Evolutionary conservation across 352 stramenopile species (phyloP), one percentile per base, ranked within the genome.

Genomic region (Globisporangium paroecandrum): DNA sequence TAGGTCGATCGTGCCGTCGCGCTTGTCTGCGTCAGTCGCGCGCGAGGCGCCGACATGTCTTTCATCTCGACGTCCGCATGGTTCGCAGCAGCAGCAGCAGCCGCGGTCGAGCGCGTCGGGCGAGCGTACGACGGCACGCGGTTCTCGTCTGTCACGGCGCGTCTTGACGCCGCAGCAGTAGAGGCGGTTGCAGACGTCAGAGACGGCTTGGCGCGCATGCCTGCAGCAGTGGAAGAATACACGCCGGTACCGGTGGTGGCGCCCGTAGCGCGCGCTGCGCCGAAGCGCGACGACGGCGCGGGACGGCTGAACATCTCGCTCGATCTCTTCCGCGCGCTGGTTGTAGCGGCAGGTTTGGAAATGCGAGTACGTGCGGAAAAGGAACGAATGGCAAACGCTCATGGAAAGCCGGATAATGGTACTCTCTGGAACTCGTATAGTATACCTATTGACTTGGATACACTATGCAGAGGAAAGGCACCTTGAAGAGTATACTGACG

Each of bases 101-200:
- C 55, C 4, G 58, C 56, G 18, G 32, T 25, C 5, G 62, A 63
- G 38, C 43, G 62, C 59, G 66, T 69, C n/a, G 65, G 65, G 3
- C 65, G 65, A 55, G 51, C 51, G 47, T 71, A 71, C 59, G 66
- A 66, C 53, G 66, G 66, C 55, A 71, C 61, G 36, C 66, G 60
- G 34, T 71, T 71, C 43, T 70, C 65, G 65, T 70, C 65, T 24
- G 57, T 64, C 47, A 64, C 58, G 24, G 46, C 49, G 24, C 57
- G 58, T 25, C 65, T 38, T 4, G 55, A 36, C 1, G 29, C 25
- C 25, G 59, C 59, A 27, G 59, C 2, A 13, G 41, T 12, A 10
- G n/a, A 18, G 9, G 41, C 41, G 41, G 59, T 22, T 25, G 47
- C 47, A 20, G 60, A 20, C 3, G 27, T 34, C 27, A 56, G 34